These are phyloP conservation scores for Nicotiana rustica DNA, from an alignment of 305 asterid species.

Conservation along the genomic window DNA sequence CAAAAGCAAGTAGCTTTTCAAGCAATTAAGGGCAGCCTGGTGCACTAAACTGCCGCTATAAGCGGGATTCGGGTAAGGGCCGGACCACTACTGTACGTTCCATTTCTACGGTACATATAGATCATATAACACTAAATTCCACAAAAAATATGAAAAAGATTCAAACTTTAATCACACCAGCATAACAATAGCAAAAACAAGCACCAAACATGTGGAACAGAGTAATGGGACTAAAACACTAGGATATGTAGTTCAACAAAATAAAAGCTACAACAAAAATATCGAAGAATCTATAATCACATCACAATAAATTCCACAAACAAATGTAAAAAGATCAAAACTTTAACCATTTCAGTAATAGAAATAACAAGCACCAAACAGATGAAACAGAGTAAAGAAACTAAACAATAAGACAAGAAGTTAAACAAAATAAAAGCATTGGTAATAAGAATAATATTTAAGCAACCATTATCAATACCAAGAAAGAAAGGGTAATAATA, in stretches of 20 bases:
- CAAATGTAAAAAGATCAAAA: background rate
- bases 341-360: background rate
- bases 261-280: no score
- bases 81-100: no score
- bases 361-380: background rate
- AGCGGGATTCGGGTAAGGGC: no score
- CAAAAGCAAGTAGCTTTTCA: background rate
- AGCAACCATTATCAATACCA: no score
- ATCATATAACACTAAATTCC: background rate
- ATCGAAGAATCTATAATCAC: no score
- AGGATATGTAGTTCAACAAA: no score
- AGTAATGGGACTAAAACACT: no score
- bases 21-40: background rate
- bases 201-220: background rate
- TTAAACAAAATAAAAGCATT: background rate
- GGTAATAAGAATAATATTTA: no score
- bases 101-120: background rate
- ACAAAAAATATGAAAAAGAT: background rate
- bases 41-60: no score
- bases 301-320: background rate
- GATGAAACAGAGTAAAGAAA: background rate
- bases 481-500: conserved; percentile 35
- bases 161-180: background rate
- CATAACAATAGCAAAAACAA: background rate
- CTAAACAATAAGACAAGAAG: background rate